Evolutionary conservation across 306 rosid species (phyloP), one percentile per base, ranked within the genome.

Genomic region (Amphicarpaea edgeworthii): DNA sequence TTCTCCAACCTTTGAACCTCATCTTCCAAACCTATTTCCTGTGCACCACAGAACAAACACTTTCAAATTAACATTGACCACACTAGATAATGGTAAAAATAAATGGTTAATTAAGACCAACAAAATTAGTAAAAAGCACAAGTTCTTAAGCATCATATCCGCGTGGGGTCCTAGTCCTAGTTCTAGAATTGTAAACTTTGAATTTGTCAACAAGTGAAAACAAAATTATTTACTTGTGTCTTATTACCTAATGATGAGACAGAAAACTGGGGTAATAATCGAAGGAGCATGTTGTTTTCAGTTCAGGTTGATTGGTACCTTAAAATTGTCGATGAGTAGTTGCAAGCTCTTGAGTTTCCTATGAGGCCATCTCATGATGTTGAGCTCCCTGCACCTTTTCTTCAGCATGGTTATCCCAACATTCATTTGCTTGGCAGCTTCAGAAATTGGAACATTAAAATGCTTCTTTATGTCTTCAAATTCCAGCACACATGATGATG

Each of bases 301-400:
- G 60, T 32, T 47, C 3, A 74, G 23, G 24, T 47, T 1, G n/a
- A n/a, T n/a, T n/a, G 51, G 0, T 65, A 92, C 99, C 97, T 92
- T 85, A 3, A 85, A 83, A 45, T 86, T 89, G 75, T 75, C 49
- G 5, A 95, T 90, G 51, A 95, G 92, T 20, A 80, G 19, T 5
- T 84, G 64, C 86, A 92, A 76, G 85, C 99, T 95, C 87, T 82
- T 90, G 65, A 92, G 41, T 79, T 92, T 95, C 64, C 97, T 82
- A 19, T 89, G 97, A 10, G 98, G 97, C 98, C 98, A 95, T 28
- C 98, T 83, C 62, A 9, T 83, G 55, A 95, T 87, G 3, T 86
- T 86, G n/a, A 92, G 92, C 7, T 95, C 85, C 37, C 97, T 89
- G 61, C 99, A 95, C 62, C 96, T 85, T 70, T 66, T 90, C 81